Evolutionary conservation across 2,329 filamentous ascomycete species (phyloP).

Genomic region (Zymoseptoria crescenta): DNA sequence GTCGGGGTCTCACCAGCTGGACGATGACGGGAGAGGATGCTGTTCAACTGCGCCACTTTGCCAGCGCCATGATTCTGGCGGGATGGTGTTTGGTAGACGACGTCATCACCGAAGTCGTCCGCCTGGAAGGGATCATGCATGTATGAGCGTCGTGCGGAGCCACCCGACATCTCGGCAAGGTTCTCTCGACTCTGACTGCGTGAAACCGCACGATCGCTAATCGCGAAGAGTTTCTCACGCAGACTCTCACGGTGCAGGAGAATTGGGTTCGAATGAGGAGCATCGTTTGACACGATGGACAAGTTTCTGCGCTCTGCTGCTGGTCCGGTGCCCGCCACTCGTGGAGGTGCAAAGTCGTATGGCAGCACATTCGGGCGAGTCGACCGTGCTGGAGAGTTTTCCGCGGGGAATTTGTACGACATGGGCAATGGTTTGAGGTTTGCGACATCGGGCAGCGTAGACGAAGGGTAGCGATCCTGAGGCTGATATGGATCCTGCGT

Average conservation of each 20-base stretch:
- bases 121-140: constrained; percentile 26
- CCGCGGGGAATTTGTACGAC: neutral
- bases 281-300: neutral
- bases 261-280: constrained; percentile 4
- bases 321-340: neutral
- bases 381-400: neutral
- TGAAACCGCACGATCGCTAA: constrained; percentile 22
- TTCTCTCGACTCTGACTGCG: constrained; percentile 21
- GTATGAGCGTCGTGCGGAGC: constrained; percentile 18
- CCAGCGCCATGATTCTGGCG: neutral
- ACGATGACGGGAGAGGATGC: neutral
- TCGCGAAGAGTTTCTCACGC: constrained; percentile 23
- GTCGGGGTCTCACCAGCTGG: neutral
- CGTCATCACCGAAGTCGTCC: neutral
- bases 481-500: no score
- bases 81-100: neutral
- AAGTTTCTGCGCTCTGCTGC: neutral
- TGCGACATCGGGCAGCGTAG: no score
- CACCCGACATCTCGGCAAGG: constrained; percentile 10
- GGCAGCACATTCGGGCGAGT: neutral
- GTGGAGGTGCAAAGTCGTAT: neutral
- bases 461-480: no score
- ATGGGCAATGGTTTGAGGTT: neutral
- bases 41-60: neutral
- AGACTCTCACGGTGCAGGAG: constrained; percentile 15